Conservation (phyloP, 192 early-diverging fungal species). For the Entophlyctis luteolus region DNA sequence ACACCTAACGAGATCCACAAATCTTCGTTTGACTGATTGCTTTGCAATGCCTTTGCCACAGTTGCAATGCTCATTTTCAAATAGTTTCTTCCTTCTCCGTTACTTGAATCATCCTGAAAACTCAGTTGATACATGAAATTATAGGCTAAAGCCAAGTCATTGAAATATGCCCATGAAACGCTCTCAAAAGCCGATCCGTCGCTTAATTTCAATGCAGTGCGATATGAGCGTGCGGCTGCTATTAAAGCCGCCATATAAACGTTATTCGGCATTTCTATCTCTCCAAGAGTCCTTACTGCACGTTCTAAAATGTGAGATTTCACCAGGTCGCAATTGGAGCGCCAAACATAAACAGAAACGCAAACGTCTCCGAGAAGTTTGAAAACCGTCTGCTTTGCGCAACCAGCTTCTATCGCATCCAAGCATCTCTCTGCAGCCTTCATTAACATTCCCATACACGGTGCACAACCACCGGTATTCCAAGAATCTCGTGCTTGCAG, state of each 20-base stretch:
- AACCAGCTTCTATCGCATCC: not conserved
- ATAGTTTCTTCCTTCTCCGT: not conserved
- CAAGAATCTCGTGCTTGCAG: conserved; percentile 19
- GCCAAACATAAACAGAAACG: conserved; percentile 11
- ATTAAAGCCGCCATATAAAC: conserved; percentile 4
- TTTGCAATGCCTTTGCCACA: conserved; percentile 16
- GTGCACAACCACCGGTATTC: conserved; percentile 28
- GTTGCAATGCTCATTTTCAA: conserved; percentile 8
- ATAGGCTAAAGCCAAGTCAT: conserved; percentile 35
- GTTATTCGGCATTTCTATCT: not conserved
- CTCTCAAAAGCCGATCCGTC: not conserved
- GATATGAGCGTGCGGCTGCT: conserved; percentile 19
- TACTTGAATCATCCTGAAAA: not conserved
- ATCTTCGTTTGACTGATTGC: conserved; percentile 43
- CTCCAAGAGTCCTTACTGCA: not conserved
- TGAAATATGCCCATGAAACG: conserved; percentile 22
- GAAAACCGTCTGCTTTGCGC: conserved; percentile 27
- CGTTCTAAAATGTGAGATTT: not conserved
- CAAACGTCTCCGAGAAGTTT: conserved; percentile 42
- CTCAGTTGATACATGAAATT: conserved; percentile 21
- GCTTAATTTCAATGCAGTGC: conserved; percentile 20
- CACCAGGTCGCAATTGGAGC: not conserved
- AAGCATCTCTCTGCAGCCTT: conserved; percentile 19
- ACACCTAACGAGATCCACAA: conserved; percentile 77
- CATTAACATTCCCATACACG: conserved; percentile 20